Evolutionary conservation across 495 filamentous ascomycete species (phyloP).

Genomic region (Aspergillus mulundensis): DNA sequence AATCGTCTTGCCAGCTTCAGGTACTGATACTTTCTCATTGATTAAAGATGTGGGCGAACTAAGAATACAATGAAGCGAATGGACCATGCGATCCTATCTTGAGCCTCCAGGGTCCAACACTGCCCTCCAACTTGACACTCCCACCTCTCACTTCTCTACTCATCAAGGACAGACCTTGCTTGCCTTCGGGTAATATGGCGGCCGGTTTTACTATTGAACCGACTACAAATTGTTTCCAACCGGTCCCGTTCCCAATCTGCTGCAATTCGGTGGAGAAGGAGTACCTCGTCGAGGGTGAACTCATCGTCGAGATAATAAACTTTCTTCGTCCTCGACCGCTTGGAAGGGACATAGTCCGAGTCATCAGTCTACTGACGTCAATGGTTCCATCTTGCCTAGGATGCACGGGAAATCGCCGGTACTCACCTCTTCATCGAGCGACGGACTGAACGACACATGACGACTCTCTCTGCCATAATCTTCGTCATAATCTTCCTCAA

Average conservation of each 20-base stretch:
- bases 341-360: neutral
- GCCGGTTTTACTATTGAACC: slow-evolving; percentile 16
- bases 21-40: neutral
- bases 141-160: neutral
- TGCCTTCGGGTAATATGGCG: slow-evolving; percentile 20
- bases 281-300: slow-evolving; percentile 14
- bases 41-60: neutral
- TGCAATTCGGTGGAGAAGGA: slow-evolving; percentile 18
- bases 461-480: slow-evolving; percentile 2
- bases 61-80: neutral
- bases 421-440: slow-evolving; percentile 14
- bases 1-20: neutral
- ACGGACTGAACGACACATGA: slow-evolving; percentile 16
- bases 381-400: neutral
- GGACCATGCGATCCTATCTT: neutral
- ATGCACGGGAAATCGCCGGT: neutral
- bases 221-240: slow-evolving; percentile 16
- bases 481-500: slow-evolving; percentile 3
- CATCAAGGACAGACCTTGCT: slow-evolving; percentile 15
- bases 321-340: neutral
- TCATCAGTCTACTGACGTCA: slow-evolving; percentile 1
- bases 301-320: slow-evolving; percentile 15
- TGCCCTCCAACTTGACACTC: neutral
- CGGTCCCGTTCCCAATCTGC: slow-evolving; percentile 18
- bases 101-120: neutral